These are phyloP conservation scores for Dactylis glomerata DNA, from an alignment of 176 grass and related monocot genomes.

Conservation along the genomic window DNA sequence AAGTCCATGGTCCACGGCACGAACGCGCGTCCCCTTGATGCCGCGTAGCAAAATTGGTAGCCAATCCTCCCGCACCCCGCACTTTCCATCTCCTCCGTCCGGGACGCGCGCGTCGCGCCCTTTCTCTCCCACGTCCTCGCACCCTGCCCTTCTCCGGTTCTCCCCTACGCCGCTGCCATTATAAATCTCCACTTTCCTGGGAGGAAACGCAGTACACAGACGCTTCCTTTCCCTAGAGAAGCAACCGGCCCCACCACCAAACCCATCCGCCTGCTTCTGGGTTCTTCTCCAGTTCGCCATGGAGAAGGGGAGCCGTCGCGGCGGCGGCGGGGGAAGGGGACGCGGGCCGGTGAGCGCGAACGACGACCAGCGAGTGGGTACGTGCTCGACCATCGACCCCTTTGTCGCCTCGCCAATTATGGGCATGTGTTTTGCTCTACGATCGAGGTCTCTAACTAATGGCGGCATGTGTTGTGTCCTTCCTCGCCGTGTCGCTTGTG, in stretches of 20 bases:
- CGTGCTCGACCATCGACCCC: not conserved
- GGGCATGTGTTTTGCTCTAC: not conserved
- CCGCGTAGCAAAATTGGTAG: not conserved
- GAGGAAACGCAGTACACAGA: not conserved
- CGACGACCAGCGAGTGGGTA: not conserved
- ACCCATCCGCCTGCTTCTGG: not conserved
- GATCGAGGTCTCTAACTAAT: not conserved
- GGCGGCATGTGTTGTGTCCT: not conserved
- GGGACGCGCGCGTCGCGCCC: not conserved
- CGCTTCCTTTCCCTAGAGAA: not conserved
- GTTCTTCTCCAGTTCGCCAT: not conserved
- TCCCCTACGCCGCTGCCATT: not conserved
- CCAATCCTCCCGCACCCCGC: not conserved
- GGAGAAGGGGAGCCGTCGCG: constrained; percentile 11
- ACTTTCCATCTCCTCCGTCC: not conserved
- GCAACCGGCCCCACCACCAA: not conserved
- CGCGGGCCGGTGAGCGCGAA: not conserved
- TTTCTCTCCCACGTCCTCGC: not conserved
- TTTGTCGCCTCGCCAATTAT: not conserved
- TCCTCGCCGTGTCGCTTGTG: not conserved
- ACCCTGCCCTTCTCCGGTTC: too few relatives aligned
- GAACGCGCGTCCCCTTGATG: too few relatives aligned
- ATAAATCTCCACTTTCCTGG: not conserved
- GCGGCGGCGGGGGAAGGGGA: not conserved
- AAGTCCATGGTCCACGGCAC: too few relatives aligned